phyloP scores from a whole-genome alignment of 2,329 filamentous ascomycete species.

The Neoascochyta sp. region DNA sequence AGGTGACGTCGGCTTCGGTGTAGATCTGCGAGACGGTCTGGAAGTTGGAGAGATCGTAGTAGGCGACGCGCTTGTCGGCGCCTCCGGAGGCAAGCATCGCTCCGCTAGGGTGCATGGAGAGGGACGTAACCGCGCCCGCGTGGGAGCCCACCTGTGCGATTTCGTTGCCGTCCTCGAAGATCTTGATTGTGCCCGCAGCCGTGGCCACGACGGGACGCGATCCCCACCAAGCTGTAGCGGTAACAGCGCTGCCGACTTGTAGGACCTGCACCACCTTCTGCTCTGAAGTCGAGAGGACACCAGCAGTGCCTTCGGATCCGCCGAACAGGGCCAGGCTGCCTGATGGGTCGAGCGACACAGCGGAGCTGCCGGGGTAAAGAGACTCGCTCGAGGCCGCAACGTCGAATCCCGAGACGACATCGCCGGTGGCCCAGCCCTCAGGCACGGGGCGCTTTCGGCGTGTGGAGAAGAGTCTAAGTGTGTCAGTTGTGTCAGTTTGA shows the following conservation, averaged over 20 bases:
- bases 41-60: slow-evolving; percentile 73
- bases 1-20: slow-evolving; percentile 71
- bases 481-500: slow-evolving; percentile 16
- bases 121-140: slow-evolving; percentile 71
- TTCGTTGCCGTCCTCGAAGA: slow-evolving; percentile 69
- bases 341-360: slow-evolving; percentile 56
- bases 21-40: slow-evolving; percentile 74
- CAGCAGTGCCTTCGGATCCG: slow-evolving; percentile 69
- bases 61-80: slow-evolving; percentile 84
- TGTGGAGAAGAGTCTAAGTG: slow-evolving; percentile 70
- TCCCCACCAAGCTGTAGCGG: slow-evolving; percentile 62
- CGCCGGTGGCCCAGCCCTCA: slow-evolving; percentile 75
- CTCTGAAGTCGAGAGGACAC: slow-evolving; percentile 74
- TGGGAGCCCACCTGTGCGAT: slow-evolving; percentile 72
- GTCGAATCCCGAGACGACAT: slow-evolving; percentile 63
- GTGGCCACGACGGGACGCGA: slow-evolving; percentile 69
- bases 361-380: slow-evolving; percentile 57
- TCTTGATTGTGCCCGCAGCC: slow-evolving; percentile 71
- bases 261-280: slow-evolving; percentile 70
- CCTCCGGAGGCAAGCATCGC: slow-evolving; percentile 83
- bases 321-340: slow-evolving; percentile 69
- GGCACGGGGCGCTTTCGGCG: slow-evolving; percentile 87
- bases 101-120: slow-evolving; percentile 79
- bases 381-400: slow-evolving; percentile 53
- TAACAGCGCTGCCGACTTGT: slow-evolving; percentile 62